Evolutionary conservation across 805 yeast genomes (phyloP).

Genomic region (Candida maesae): DNA sequence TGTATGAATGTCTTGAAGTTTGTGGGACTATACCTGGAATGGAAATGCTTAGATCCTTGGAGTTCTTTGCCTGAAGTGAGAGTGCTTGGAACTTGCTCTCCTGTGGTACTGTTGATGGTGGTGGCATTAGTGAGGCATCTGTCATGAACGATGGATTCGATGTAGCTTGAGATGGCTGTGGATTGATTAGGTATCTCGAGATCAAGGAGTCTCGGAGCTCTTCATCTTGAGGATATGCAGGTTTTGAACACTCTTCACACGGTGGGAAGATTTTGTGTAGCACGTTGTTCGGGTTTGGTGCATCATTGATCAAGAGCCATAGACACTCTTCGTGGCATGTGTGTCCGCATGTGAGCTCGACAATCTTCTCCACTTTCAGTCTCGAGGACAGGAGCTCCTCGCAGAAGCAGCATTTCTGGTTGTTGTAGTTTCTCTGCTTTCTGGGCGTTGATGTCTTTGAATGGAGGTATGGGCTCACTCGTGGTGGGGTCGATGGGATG

Average conservation of each 20-base stretch:
- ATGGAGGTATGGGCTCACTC: slow-evolving; percentile 19
- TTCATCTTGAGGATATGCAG: slow-evolving; percentile 24
- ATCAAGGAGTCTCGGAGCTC: slow-evolving; percentile 17
- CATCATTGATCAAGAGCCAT: slow-evolving; percentile 20
- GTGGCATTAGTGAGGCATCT: background rate
- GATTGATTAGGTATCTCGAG: slow-evolving; percentile 15
- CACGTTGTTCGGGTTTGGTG: slow-evolving; percentile 4
- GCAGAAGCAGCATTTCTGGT: slow-evolving; percentile 39
- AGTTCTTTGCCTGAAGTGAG: slow-evolving; percentile 22
- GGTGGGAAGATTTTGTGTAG: slow-evolving; percentile 22
- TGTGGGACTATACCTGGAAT: slow-evolving; percentile 14
- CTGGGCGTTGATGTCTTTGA: slow-evolving; percentile 16
- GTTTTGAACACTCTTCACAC: slow-evolving; percentile 20
- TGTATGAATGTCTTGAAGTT: background rate
- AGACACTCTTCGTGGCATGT: slow-evolving; percentile 45
- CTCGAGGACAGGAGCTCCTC: slow-evolving; percentile 37
- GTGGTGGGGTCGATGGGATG: slow-evolving; percentile 10
- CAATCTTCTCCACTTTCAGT: slow-evolving; percentile 33
- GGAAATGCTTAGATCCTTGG: slow-evolving; percentile 25
- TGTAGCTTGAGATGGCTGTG: slow-evolving; percentile 3
- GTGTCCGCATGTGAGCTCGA: slow-evolving; percentile 42
- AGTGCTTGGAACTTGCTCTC: slow-evolving; percentile 13
- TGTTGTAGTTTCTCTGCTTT: slow-evolving; percentile 18
- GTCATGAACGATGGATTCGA: no score
- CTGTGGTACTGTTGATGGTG: background rate